phyloP scores from a whole-genome alignment of 1,139 yeast genomes.

The Pichia sp. region DNA sequence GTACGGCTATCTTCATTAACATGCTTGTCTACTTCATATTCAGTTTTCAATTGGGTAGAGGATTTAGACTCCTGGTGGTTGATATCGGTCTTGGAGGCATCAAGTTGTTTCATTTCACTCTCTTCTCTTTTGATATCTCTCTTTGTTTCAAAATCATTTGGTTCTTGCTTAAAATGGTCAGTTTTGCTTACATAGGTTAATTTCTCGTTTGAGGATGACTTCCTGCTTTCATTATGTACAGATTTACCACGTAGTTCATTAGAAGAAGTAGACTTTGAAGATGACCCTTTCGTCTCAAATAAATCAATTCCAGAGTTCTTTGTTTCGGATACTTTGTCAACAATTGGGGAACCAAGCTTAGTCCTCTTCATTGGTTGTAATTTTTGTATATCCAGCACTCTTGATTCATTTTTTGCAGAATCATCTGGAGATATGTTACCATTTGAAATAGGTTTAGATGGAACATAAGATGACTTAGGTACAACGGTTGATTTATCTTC shows the following conservation, averaged over 20 bases:
- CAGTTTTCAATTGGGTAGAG: no score
- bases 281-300: not conserved
- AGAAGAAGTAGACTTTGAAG: no score
- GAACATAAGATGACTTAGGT: not conserved
- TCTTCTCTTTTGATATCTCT: no score
- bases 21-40: not conserved
- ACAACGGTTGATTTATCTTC: not conserved
- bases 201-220: no score
- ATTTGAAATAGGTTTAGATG: not conserved
- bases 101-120: no score
- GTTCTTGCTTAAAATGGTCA: no score
- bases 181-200: no score
- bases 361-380: slow-evolving; percentile 12
- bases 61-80: no score
- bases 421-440: not conserved
- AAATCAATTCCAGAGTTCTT: not conserved
- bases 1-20: not conserved
- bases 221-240: no score
- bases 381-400: slow-evolving; percentile 10
- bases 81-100: no score
- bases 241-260: no score
- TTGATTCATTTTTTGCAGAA: not conserved
- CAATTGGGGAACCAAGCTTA: not conserved
- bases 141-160: no score
- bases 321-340: not conserved